Percentiles rank a stretch among this genome's conserved stretches.
These are phyloP conservation scores for Neonectria magnoliae DNA, from an alignment of 2,329 filamentous ascomycete genomes.

Conservation along the genomic window DNA sequence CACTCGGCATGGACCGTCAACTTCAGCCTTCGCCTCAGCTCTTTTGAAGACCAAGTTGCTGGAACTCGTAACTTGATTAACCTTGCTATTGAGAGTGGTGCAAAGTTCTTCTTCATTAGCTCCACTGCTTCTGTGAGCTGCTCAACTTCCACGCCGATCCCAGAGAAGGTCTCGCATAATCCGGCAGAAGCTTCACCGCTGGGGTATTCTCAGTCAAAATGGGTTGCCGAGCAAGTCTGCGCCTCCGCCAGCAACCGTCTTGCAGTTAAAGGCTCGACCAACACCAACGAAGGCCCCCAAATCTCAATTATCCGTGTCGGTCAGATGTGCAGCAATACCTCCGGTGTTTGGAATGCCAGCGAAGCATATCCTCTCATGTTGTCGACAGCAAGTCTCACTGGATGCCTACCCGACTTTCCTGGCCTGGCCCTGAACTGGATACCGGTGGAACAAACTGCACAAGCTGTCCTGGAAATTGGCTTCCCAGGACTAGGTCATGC, in stretches of 20 bases:
- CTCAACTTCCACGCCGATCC: constrained; percentile 44
- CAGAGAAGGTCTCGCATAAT: constrained; percentile 42
- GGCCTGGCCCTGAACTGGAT: constrained; percentile 56
- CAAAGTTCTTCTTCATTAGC: constrained; percentile 60
- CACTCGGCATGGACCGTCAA: constrained; percentile 67
- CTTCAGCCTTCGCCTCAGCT: constrained; percentile 61
- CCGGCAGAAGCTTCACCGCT: constrained; percentile 46
- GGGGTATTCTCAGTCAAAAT: constrained; percentile 57
- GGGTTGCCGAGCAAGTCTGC: constrained; percentile 52
- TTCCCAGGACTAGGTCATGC: background rate
- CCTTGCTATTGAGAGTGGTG: constrained; percentile 41
- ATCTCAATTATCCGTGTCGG: constrained; percentile 57
- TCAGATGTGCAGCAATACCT: constrained; percentile 59
- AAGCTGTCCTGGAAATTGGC: constrained; percentile 51
- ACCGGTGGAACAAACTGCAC: constrained; percentile 57
- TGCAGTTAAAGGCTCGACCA: background rate
- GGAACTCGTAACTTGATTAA: constrained; percentile 56
- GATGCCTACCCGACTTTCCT: constrained; percentile 39
- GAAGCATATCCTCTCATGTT: constrained; percentile 65
- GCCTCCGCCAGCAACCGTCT: constrained; percentile 45
- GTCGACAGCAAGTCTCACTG: constrained; percentile 54
- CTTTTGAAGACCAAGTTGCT: constrained; percentile 60
- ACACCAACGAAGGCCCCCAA: background rate
- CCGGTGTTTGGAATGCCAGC: constrained; percentile 61
- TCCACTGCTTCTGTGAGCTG: constrained; percentile 57